These are phyloP conservation scores for Oryza meyeriana DNA, from an alignment of 176 grass and related monocot species.

Conservation along the genomic window DNA sequence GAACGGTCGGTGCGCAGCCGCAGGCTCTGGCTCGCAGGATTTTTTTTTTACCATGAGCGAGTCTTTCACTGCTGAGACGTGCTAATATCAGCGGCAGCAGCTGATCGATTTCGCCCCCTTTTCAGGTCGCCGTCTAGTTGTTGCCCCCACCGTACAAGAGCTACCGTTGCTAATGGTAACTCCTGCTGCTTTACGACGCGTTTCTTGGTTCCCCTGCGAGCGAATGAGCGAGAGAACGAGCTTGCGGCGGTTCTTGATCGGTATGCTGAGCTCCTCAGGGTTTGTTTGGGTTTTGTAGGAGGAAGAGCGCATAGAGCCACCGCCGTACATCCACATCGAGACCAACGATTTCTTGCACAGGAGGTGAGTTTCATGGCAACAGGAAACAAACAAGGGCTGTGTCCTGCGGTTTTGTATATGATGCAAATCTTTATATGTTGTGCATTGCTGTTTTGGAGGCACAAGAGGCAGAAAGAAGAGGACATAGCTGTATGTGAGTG, in stretches of 20 bases:
- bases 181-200: background rate
- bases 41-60: no score
- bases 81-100: background rate
- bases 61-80: no score
- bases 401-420: background rate
- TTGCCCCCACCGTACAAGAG: background rate
- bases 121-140: background rate
- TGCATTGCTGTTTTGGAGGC: conserved; percentile 54
- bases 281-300: conserved; percentile 32
- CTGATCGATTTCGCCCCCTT: background rate
- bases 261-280: background rate
- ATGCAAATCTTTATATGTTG: conserved; percentile 6
- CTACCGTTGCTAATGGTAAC: conserved; percentile 23
- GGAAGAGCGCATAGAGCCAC: conserved; percentile 33
- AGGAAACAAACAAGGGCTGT: background rate
- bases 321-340: conserved; percentile 76
- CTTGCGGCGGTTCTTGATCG: background rate
- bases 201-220: background rate
- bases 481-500: conserved; percentile 91
- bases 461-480: conserved; percentile 81
- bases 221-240: no score
- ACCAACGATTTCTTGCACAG: conserved; percentile 77
- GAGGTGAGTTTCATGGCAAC: conserved; percentile 40
- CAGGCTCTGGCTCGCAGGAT: no score
- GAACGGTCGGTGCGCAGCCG: no score